phyloP scores from a whole-genome alignment of 768 basidiomycete species.

The Candolleomyces efflorescens region DNA sequence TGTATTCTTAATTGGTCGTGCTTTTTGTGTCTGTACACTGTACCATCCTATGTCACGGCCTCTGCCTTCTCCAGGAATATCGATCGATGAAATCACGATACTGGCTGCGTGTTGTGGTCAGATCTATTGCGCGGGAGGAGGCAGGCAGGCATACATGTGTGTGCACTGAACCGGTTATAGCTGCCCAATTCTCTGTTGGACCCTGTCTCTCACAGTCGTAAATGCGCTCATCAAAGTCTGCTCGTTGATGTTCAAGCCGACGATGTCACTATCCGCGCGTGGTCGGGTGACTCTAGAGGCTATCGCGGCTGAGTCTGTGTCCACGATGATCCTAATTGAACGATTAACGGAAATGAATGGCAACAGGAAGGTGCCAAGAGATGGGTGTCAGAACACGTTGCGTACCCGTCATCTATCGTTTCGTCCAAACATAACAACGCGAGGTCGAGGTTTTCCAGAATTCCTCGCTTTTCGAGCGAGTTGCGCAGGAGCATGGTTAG shows the following conservation, averaged over 20 bases:
- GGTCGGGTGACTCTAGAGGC: constrained; percentile 92
- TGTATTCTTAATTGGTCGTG: no score
- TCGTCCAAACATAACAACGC: constrained; percentile 93
- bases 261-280: constrained; percentile 90
- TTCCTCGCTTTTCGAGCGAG: constrained; percentile 90
- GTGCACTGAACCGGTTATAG: constrained; percentile 35
- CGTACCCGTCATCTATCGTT: constrained; percentile 95
- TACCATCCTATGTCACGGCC: no score
- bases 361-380: neutral
- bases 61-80: no score
- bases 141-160: neutral
- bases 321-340: constrained; percentile 78
- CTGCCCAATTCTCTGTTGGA: constrained; percentile 79
- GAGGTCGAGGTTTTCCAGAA: constrained; percentile 92
- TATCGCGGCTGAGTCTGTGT: constrained; percentile 95
- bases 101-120: no score
- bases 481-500: constrained; percentile 82
- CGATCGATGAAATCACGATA: no score
- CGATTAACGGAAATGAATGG: neutral
- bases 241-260: constrained; percentile 76
- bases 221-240: constrained; percentile 94
- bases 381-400: neutral
- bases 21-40: neutral
- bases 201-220: constrained; percentile 81
- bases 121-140: no score